Conservation (phyloP, 1,284 basidiomycete species). For the Flammula alnicola region DNA sequence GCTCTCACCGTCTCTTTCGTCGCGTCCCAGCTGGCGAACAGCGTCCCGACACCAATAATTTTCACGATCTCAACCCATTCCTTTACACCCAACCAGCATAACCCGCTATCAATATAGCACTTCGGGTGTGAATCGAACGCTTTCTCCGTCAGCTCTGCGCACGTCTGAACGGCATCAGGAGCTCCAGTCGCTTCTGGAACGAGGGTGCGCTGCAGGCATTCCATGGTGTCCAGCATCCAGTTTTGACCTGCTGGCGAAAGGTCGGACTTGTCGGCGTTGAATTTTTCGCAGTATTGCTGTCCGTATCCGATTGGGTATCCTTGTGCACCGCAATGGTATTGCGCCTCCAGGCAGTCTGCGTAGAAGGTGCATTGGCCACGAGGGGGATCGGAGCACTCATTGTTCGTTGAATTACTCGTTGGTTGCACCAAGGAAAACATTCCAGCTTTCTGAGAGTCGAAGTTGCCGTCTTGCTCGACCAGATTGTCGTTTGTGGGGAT, state of each 20-base stretch:
- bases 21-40: constrained; percentile 37
- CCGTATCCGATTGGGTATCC: constrained; percentile 51
- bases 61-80: constrained; percentile 43
- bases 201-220: constrained; percentile 46
- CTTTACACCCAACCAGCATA: constrained; percentile 39
- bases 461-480: too few species aligned
- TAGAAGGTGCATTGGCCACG: constrained; percentile 48
- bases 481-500: too few species aligned
- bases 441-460: too few species aligned
- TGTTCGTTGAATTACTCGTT: too few species aligned
- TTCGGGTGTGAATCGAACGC: constrained; percentile 46
- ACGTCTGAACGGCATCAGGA: constrained; percentile 29
- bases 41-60: constrained; percentile 40
- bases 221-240: constrained; percentile 52
- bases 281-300: constrained; percentile 42
- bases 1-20: constrained; percentile 32
- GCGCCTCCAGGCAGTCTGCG: constrained; percentile 45
- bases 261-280: constrained; percentile 31
- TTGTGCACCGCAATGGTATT: constrained; percentile 44
- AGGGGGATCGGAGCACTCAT: constrained; percentile 39
- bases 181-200: constrained; percentile 39
- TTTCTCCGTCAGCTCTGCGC: constrained; percentile 35
- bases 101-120: constrained; percentile 39
- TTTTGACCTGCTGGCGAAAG: constrained; percentile 38
- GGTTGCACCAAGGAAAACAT: too few species aligned